Conservation (phyloP, 805 yeast species). For the Starmerella scarabaei region DNA sequence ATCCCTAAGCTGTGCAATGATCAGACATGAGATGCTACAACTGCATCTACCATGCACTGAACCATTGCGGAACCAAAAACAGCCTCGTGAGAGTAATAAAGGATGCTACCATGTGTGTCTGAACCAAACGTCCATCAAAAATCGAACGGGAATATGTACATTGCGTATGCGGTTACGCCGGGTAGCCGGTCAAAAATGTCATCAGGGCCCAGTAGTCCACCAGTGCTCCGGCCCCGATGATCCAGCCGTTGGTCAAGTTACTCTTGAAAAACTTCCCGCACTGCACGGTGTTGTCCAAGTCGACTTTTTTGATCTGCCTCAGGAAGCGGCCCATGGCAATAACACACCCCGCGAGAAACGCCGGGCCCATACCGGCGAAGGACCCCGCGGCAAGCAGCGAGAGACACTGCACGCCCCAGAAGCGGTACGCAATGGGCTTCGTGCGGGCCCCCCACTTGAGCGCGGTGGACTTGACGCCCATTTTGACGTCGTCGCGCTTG, state of each 20-base stretch:
- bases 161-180: no score
- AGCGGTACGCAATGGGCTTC: slow-evolving; percentile 50
- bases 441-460: slow-evolving; percentile 81
- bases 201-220: slow-evolving; percentile 27
- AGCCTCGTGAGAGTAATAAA: no score
- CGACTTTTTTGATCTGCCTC: slow-evolving; percentile 56
- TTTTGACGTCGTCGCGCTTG: slow-evolving; percentile 69
- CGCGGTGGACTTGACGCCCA: slow-evolving; percentile 93
- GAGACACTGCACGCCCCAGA: slow-evolving; percentile 56
- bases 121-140: no score
- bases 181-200: background rate
- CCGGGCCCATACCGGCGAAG: slow-evolving; percentile 74
- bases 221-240: slow-evolving; percentile 27
- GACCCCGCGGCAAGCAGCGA: slow-evolving; percentile 56
- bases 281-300: slow-evolving; percentile 62
- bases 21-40: no score
- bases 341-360: slow-evolving; percentile 52
- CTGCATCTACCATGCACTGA: no score
- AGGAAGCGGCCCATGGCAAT: slow-evolving; percentile 58
- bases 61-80: no score
- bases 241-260: slow-evolving; percentile 52
- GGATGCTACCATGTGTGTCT: no score
- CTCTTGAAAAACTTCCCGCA: slow-evolving; percentile 74
- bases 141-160: no score
- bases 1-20: no score